Evolutionary conservation across 108 stramenopile genomes (phyloP).

Genomic region (Pelagomonas calceolata): DNA sequence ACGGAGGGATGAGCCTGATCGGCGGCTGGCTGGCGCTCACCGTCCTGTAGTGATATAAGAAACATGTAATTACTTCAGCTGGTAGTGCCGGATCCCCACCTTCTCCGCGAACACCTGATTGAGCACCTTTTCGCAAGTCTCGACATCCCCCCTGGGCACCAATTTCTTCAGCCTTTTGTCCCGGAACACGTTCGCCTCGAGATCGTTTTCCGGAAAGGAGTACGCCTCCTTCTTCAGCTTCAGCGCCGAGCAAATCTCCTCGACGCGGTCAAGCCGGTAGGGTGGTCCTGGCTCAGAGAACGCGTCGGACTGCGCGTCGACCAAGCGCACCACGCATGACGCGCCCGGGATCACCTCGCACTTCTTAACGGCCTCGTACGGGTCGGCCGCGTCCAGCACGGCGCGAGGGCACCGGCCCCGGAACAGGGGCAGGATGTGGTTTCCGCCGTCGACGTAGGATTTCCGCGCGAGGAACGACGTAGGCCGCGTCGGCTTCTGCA

Average conservation of each 20-base stretch:
- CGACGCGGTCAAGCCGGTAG: not conserved
- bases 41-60: no score
- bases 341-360: not conserved
- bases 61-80: no score
- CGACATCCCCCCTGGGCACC: not conserved
- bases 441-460: conserved; percentile 6
- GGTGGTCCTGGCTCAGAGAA: not conserved
- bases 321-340: not conserved
- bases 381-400: not conserved
- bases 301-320: not conserved
- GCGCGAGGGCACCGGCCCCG: not conserved
- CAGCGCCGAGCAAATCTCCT: not conserved
- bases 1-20: no score
- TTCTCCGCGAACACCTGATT: not conserved
- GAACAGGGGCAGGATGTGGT: conserved; percentile 3
- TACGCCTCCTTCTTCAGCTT: not conserved
- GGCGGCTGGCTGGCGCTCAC: no score
- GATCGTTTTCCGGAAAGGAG: not conserved
- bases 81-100: not conserved
- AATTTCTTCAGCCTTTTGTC: not conserved
- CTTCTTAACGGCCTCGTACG: not conserved
- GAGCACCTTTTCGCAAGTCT: not conserved
- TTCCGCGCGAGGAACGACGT: not conserved
- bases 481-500: not conserved
- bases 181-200: not conserved